These are phyloP conservation scores for Pulveroboletus ravenelii DNA, from an alignment of 768 basidiomycete species.

Conservation along the genomic window DNA sequence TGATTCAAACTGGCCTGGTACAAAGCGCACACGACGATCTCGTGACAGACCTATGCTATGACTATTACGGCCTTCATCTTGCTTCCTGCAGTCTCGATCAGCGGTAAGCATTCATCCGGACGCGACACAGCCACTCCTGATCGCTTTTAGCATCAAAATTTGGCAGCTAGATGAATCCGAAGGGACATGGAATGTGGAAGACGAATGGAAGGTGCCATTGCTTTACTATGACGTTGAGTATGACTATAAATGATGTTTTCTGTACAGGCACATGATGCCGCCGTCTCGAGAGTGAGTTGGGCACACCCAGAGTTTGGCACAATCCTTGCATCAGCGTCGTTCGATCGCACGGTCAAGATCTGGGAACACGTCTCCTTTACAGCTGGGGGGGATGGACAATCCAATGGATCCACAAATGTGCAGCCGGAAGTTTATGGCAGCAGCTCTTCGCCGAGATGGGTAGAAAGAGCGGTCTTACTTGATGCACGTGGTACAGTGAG, in stretches of 20 bases:
- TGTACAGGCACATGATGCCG: slow-evolving; percentile 89
- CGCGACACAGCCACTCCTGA: slow-evolving; percentile 9
- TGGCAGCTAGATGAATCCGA: slow-evolving; percentile 74
- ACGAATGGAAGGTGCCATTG: slow-evolving; percentile 85
- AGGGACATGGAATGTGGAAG: slow-evolving; percentile 73
- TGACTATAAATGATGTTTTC: neutral
- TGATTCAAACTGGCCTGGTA: slow-evolving; percentile 80
- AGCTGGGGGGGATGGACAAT: slow-evolving; percentile 25
- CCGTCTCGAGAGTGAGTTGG: slow-evolving; percentile 80
- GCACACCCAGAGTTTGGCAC: slow-evolving; percentile 91
- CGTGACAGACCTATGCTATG: slow-evolving; percentile 82
- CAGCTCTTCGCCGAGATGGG: slow-evolving; percentile 52
- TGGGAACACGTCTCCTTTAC: slow-evolving; percentile 66
- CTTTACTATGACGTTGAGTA: neutral
- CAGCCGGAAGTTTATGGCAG: slow-evolving; percentile 13
- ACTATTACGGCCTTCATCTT: slow-evolving; percentile 81
- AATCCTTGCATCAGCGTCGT: slow-evolving; percentile 80
- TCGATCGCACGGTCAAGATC: slow-evolving; percentile 88
- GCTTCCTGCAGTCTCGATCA: slow-evolving; percentile 84
- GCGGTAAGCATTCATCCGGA: slow-evolving; percentile 41
- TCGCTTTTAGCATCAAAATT: slow-evolving; percentile 60
- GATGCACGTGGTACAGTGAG: slow-evolving; percentile 87
- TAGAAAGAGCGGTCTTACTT: slow-evolving; percentile 64
- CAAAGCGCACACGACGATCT: slow-evolving; percentile 76
- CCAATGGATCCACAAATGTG: slow-evolving; percentile 19